Evolutionary conservation across 2,329 filamentous ascomycete genomes (phyloP), one percentile per base, ranked within the genome.

Genomic region (Alternaria brassicicola): DNA sequence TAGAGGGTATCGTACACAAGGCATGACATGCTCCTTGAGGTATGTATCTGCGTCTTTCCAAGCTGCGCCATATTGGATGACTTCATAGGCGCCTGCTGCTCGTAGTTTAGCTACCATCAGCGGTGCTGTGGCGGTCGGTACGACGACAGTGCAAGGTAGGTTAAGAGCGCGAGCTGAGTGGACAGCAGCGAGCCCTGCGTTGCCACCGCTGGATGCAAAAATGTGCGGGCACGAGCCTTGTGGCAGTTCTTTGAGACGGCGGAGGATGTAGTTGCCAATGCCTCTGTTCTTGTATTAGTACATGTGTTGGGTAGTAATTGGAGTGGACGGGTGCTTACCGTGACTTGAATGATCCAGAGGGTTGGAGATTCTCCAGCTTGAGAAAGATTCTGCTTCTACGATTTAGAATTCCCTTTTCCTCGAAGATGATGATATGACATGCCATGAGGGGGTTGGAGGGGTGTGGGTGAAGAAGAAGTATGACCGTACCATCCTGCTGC

Each of bases 311-410:
- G 30, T 33, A 52, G 19, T 17, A 15, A 9, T 21, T 52, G 36
- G 13, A 45, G 42, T 15, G 25, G 28, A 19, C 41, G 21, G n/a
- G 55, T 49, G 46, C 67, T 59, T 74, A 77, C 75, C 74, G 69
- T 45, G 90, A 93, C 77, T 96, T 95, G 86, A 96, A 96, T 36
- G 90, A 93, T 63, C 90, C 90, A 21, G 89, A 90, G 4, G 92
- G 92, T 72, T 96, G 92, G 53, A 93, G 85, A 73, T 90, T 91
- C 69, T 96, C 92, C 62, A 95, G 86, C 77, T 96, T 96, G 70
- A 96, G 87, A 76, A 90, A 91, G 76, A 96, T 86, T 79, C 90
- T 88, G 81, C 90, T 83, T 76, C 73, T 79, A 66, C 71, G 70
- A 74, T 75, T 79, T 79, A 79, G 77, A 68, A 68, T 55, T 69